Evolutionary conservation across 2,329 filamentous ascomycete genomes (phyloP).

Genomic region (Nemania sp.): DNA sequence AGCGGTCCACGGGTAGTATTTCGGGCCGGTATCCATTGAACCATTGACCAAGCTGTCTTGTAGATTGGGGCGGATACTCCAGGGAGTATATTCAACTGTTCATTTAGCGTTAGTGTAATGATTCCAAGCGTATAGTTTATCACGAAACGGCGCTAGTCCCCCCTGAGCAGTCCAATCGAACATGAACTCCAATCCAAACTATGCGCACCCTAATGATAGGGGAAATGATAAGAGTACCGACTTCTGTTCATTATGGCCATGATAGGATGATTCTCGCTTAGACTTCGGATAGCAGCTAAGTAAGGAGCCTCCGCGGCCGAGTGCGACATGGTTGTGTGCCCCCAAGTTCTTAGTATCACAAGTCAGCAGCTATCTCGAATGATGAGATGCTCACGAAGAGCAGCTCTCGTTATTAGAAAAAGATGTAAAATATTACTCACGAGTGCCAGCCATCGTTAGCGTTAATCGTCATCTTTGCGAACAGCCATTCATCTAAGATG

Average conservation of each 20-base stretch:
- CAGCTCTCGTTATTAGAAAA: neutral
- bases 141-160: neutral
- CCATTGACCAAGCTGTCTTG: conserved; percentile 35
- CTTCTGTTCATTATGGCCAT: conserved; percentile 44
- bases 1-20: conserved; percentile 40
- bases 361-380: conserved; percentile 9
- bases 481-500: conserved; percentile 48
- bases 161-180: neutral
- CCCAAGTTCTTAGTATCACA: conserved; percentile 40
- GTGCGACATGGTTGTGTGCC: conserved; percentile 49
- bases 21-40: conserved; percentile 33
- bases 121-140: neutral
- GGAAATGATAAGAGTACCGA: conserved; percentile 23
- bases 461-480: conserved; percentile 56
- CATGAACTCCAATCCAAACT: neutral
- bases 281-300: conserved; percentile 48
- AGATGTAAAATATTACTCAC: conserved; percentile 33
- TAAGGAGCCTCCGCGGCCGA: conserved; percentile 49
- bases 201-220: no score
- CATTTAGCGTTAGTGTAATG: neutral
- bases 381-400: no score
- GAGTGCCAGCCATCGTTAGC: conserved; percentile 49
- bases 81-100: conserved; percentile 39
- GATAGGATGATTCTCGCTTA: conserved; percentile 51
- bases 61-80: conserved; percentile 37